Evolutionary conservation across 805 yeast genomes (phyloP).

Genomic region (Deakozyma indianensis): DNA sequence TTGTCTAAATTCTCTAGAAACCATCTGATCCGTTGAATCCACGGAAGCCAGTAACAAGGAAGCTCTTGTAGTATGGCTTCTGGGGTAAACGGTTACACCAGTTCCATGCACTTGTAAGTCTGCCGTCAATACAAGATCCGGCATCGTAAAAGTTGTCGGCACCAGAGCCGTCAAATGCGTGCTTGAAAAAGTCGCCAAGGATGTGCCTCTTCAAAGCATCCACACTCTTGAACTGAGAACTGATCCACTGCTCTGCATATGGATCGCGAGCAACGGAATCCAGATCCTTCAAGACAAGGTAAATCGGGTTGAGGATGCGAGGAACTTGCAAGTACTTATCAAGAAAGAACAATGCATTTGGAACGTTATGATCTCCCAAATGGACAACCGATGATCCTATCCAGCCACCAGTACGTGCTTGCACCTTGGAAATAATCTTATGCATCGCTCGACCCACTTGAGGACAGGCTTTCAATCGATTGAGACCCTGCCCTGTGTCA

Average conservation of each 20-base stretch:
- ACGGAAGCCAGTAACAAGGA: slow-evolving; percentile 52
- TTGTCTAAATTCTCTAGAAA: no score
- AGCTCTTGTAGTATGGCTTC: slow-evolving; percentile 48
- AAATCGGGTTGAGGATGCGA: slow-evolving; percentile 58
- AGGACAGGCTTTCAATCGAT: slow-evolving; percentile 65
- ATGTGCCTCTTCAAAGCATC: slow-evolving; percentile 35
- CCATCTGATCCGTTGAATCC: slow-evolving; percentile 68
- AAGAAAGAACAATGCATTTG: slow-evolving; percentile 64
- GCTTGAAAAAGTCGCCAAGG: slow-evolving; percentile 37
- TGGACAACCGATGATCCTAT: slow-evolving; percentile 73
- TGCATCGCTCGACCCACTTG: slow-evolving; percentile 57
- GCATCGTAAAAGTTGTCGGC: slow-evolving; percentile 75
- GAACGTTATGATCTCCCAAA: slow-evolving; percentile 72
- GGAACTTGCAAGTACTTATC: slow-evolving; percentile 77
- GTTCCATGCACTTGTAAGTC: slow-evolving; percentile 71
- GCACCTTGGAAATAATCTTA: slow-evolving; percentile 49
- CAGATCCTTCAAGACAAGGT: slow-evolving; percentile 39
- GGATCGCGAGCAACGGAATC: slow-evolving; percentile 39
- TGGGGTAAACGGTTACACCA: slow-evolving; percentile 61
- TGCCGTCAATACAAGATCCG: slow-evolving; percentile 75
- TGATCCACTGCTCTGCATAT: slow-evolving; percentile 34
- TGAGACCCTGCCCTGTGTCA: slow-evolving; percentile 72
- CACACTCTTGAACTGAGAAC: slow-evolving; percentile 41
- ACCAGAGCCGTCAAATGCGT: slow-evolving; percentile 66
- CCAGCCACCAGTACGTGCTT: slow-evolving; percentile 50